Conservation (phyloP, 257 asterid species). For the Solanum arcanum region DNA sequence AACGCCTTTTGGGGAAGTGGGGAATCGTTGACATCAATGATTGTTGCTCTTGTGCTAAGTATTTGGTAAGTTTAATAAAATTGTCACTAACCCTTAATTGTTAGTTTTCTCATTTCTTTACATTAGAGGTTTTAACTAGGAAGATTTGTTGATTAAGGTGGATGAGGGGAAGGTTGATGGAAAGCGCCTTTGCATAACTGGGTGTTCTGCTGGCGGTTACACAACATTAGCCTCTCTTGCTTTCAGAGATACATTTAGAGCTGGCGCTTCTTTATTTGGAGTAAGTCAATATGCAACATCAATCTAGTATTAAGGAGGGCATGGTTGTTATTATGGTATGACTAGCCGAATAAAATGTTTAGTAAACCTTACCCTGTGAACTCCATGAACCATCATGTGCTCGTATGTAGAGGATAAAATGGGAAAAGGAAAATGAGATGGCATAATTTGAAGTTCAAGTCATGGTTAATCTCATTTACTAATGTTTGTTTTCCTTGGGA, state of each 20-base stretch:
- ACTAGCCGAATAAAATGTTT: not conserved
- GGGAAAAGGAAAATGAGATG: not conserved
- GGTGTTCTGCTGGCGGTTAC: constrained; percentile 98
- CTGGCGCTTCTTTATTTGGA: constrained; percentile 90
- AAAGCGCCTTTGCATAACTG: constrained; percentile 70
- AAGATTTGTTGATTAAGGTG: constrained; percentile 33
- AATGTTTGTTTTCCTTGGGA: not conserved
- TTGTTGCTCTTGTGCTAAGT: constrained; percentile 93
- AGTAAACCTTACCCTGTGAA: not conserved
- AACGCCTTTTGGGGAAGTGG: constrained; percentile 76
- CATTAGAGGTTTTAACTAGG: not conserved
- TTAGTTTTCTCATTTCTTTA: not conserved
- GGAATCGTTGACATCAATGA: constrained; percentile 87
- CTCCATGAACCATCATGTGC: not conserved
- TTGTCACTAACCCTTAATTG: not conserved
- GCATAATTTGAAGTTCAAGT: not conserved
- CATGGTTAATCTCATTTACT: not conserved
- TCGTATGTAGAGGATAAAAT: not conserved
- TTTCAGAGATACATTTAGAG: constrained; percentile 67
- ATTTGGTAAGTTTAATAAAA: constrained; percentile 33
- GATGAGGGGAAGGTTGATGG: constrained; percentile 77
- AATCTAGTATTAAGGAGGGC: not conserved
- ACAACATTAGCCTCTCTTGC: constrained; percentile 93
- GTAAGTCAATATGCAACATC: constrained; percentile 39
- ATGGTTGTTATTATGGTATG: not conserved